These are phyloP conservation scores for Carex cristatella DNA, from an alignment of 176 grass and related monocot genomes.

Conservation along the genomic window DNA sequence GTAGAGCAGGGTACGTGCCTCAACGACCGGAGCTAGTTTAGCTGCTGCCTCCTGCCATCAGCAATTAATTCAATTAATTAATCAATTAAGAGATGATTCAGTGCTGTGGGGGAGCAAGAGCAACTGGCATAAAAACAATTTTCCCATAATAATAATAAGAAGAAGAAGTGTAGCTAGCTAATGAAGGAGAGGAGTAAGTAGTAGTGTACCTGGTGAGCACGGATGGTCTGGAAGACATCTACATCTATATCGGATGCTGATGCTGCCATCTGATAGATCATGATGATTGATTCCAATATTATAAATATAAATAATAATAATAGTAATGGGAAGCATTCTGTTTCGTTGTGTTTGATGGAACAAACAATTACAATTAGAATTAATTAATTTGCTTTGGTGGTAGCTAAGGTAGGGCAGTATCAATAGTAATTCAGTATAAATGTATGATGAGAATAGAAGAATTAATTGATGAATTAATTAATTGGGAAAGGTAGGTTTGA, in stretches of 20 bases:
- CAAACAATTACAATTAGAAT: too few relatives aligned
- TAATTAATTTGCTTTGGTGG: too few relatives aligned
- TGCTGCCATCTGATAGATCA: slow-evolving; percentile 42
- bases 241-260: slow-evolving; percentile 19
- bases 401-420: too few relatives aligned
- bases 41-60: slow-evolving; percentile 51
- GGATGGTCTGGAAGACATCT: slow-evolving; percentile 31
- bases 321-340: not conserved
- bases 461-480: too few relatives aligned
- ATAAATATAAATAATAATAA: too few relatives aligned
- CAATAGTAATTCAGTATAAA: too few relatives aligned
- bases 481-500: too few relatives aligned
- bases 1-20: slow-evolving; percentile 69
- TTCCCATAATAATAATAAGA: too few relatives aligned
- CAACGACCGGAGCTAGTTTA: slow-evolving; percentile 60
- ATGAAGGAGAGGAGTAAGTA: not conserved
- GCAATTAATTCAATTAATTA: not conserved
- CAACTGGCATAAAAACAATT: not conserved
- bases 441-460: too few relatives aligned
- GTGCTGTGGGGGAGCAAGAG: not conserved
- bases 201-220: slow-evolving; percentile 54
- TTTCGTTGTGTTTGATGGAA: too few relatives aligned
- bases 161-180: too few relatives aligned
- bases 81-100: not conserved
- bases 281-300: not conserved